Conservation (phyloP, 441 rosid species). For the Eutrema salsugineum region DNA sequence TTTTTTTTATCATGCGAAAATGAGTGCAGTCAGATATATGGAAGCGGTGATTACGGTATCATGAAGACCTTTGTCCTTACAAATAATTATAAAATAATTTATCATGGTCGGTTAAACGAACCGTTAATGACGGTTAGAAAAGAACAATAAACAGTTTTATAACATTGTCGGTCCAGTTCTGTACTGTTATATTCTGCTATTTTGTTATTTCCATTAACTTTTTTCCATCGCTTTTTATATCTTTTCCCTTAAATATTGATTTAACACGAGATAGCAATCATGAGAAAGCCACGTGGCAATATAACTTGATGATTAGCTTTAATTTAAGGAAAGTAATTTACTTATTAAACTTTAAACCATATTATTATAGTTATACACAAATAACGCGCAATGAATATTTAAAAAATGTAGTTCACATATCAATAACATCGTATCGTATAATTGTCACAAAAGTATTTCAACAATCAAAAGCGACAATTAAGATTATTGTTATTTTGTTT, state of each 20-base stretch:
- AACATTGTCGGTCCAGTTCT: neutral
- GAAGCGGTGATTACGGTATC: slow-evolving; percentile 16
- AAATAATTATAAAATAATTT: neutral
- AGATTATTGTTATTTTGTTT: slow-evolving; percentile 1
- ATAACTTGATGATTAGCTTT: neutral
- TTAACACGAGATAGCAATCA: neutral
- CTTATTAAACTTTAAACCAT: neutral
- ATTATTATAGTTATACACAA: neutral
- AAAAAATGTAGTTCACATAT: neutral
- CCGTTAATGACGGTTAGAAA: slow-evolving; percentile 28
- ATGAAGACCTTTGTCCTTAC: neutral
- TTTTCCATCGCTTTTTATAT: neutral
- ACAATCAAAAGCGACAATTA: neutral
- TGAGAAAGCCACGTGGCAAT: neutral
- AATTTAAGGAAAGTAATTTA: neutral
- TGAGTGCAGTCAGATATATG: neutral
- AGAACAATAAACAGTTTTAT: neutral
- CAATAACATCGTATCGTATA: neutral
- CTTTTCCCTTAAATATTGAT: neutral
- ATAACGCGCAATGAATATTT: neutral
- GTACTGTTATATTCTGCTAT: too few relatives aligned
- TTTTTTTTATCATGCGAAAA: neutral
- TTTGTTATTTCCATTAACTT: neutral
- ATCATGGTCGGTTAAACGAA: slow-evolving; percentile 17
- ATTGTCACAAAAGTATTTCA: neutral